Conservation (phyloP, 2,329 filamentous ascomycete species). For the Trichoderma brevicompactum region DNA sequence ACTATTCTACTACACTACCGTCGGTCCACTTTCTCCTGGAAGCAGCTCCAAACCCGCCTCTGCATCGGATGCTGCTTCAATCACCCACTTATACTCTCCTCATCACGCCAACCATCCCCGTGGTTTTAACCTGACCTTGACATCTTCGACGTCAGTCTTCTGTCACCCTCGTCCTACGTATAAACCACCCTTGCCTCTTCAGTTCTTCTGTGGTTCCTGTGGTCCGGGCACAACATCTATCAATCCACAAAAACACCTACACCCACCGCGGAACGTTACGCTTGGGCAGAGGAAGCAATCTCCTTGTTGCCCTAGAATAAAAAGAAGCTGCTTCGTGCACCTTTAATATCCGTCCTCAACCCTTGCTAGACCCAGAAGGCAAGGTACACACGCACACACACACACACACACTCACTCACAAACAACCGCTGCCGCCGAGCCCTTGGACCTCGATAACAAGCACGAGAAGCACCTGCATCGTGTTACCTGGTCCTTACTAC, state of each 20-base stretch:
- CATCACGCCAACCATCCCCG: conserved; percentile 23
- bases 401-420: neutral
- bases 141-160: conserved; percentile 23
- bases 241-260: neutral
- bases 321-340: conserved; percentile 21
- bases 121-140: conserved; percentile 19
- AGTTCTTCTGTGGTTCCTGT: neutral
- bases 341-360: conserved; percentile 26
- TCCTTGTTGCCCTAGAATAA: conserved; percentile 20
- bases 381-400: neutral
- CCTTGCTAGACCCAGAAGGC: conserved; percentile 11
- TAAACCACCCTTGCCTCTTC: conserved; percentile 5
- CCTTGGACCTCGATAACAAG: neutral
- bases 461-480: no score
- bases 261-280: conserved; percentile 21
- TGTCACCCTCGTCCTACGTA: conserved; percentile 21
- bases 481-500: no score
- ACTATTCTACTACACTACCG: conserved; percentile 7
- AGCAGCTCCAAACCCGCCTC: conserved; percentile 14
- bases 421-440: neutral
- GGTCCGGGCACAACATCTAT: neutral
- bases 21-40: conserved; percentile 25
- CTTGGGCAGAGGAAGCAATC: conserved; percentile 25
- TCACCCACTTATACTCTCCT: conserved; percentile 22
- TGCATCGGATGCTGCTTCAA: conserved; percentile 18